These are phyloP conservation scores for Ustilago crameri DNA, from an alignment of 1,284 basidiomycete genomes.

Conservation along the genomic window DNA sequence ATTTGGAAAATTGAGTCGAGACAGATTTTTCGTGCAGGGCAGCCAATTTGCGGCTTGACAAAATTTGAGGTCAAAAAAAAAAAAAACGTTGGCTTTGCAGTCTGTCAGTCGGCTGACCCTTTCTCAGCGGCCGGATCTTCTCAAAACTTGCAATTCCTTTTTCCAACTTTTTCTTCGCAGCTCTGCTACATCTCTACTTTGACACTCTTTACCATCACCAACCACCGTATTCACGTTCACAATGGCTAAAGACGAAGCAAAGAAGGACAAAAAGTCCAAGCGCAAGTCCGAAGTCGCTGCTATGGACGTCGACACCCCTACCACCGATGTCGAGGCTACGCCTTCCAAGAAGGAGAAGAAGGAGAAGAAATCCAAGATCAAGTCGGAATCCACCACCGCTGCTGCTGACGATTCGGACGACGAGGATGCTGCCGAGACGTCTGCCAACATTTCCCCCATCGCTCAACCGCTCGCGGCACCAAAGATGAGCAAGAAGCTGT, in stretches of 20 bases:
- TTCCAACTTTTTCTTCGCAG: not conserved
- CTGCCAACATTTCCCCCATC: constrained; percentile 53
- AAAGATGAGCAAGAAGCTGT: constrained; percentile 65
- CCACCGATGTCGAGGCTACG: constrained; percentile 24
- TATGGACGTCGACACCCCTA: constrained; percentile 39
- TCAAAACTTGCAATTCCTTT: not conserved
- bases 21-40: too few relatives aligned
- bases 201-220: constrained; percentile 2
- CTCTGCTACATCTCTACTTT: constrained; percentile 6
- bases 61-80: constrained; percentile 8
- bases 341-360: constrained; percentile 56
- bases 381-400: constrained; percentile 23
- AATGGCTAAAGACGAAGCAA: constrained; percentile 60
- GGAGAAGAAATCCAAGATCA: constrained; percentile 53
- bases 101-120: not conserved
- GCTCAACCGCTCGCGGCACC: constrained; percentile 62
- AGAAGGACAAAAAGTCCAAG: constrained; percentile 62
- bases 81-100: too few relatives aligned
- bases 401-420: constrained; percentile 45
- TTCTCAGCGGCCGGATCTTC: not conserved
- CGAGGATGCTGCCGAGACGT: constrained; percentile 30
- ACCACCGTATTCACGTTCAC: not conserved
- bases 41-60: not conserved
- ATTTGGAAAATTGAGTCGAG: not conserved
- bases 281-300: constrained; percentile 51